Evolutionary conservation across 306 rosid genomes (phyloP).

Genomic region (Cicer bijugum): DNA sequence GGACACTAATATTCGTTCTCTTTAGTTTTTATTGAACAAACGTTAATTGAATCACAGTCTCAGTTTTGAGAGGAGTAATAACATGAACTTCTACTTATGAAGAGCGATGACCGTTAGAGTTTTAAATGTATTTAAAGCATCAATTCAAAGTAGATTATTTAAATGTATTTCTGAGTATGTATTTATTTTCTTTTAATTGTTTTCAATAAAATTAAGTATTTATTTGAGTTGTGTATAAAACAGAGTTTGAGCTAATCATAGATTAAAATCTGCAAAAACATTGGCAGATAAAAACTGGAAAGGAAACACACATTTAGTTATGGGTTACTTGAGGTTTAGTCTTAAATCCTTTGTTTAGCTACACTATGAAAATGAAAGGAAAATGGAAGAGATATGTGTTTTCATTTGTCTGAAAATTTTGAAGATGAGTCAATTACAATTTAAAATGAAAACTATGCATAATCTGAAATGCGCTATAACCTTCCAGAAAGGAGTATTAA

Average conservation of each 20-base stretch:
- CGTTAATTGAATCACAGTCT: neutral
- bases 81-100: neutral
- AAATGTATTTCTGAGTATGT: neutral
- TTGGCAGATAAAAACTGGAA: neutral
- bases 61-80: neutral
- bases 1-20: neutral
- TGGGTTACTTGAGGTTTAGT: neutral
- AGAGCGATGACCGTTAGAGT: neutral
- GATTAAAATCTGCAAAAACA: neutral
- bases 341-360: neutral
- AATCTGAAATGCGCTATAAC: too few species aligned
- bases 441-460: too few species aligned
- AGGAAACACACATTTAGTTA: neutral
- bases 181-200: neutral
- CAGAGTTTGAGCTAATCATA: neutral
- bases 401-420: neutral
- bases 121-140: neutral
- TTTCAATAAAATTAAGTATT: neutral
- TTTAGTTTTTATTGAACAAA: neutral
- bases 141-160: neutral
- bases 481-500: too few species aligned
- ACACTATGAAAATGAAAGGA: neutral
- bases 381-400: neutral
- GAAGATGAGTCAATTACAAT: neutral
- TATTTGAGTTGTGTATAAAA: neutral